Percentiles rank a stretch among this genome's conserved stretches.
Evolutionary conservation across 371 early-diverging fungal species (phyloP).

Genomic region (Mortierella sp.): DNA sequence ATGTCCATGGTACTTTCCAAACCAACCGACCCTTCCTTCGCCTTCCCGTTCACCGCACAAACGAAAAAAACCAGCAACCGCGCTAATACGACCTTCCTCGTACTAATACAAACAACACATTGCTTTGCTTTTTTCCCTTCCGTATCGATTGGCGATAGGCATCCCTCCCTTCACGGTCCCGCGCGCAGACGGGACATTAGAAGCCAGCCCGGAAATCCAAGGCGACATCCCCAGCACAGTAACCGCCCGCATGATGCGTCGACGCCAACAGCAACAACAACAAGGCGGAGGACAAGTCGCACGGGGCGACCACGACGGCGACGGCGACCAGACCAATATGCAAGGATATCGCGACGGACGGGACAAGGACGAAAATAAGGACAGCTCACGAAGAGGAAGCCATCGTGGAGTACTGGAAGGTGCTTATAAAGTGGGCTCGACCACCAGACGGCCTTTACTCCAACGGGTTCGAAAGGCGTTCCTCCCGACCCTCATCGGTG

Average conservation of each 20-base stretch:
- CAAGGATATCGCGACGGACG: conserved; percentile 37
- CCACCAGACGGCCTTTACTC: conserved; percentile 22
- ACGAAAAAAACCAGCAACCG: neutral
- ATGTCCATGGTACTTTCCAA: conserved; percentile 45
- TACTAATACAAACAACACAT: neutral
- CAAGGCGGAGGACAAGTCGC: conserved; percentile 3
- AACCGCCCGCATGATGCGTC: conserved; percentile 37
- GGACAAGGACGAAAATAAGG: conserved; percentile 1
- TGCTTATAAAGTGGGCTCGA: conserved; percentile 8
- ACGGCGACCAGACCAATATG: conserved; percentile 33
- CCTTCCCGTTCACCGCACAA: neutral
- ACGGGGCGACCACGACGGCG: conserved; percentile 44
- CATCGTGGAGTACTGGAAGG: neutral
- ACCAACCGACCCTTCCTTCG: too few species aligned
- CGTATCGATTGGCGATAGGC: conserved; percentile 12
- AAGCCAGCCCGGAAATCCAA: conserved; percentile 26
- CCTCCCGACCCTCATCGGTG: conserved; percentile 28
- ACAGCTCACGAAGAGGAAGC: neutral
- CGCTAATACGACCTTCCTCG: neutral
- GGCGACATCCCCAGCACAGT: conserved; percentile 13
- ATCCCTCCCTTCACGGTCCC: conserved; percentile 54
- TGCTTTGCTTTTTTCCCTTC: neutral
- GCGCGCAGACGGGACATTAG: conserved; percentile 53
- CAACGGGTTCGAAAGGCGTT: conserved; percentile 32
- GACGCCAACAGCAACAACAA: conserved; percentile 25